Evolutionary conservation across 768 basidiomycete genomes (phyloP).

Genomic region (Dioszegia crocea): DNA sequence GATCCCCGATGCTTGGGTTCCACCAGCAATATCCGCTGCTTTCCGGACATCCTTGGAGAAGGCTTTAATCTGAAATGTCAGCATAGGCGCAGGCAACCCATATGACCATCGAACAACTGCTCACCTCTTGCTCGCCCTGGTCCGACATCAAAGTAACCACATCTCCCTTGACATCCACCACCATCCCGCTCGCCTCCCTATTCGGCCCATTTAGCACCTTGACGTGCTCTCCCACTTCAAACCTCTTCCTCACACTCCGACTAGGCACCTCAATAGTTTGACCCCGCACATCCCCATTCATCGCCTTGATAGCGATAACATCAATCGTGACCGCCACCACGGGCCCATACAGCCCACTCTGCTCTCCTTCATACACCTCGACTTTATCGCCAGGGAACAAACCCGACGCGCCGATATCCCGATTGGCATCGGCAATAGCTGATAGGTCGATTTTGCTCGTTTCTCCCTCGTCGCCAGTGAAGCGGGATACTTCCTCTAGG

Average conservation of each 20-base stretch:
- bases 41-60: conserved; percentile 96
- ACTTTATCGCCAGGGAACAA: conserved; percentile 97
- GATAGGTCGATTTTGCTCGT: conserved; percentile 69
- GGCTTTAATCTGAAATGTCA: conserved; percentile 69
- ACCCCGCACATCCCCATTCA: conserved; percentile 61
- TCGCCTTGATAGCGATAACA: conserved; percentile 73
- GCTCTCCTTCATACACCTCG: conserved; percentile 96
- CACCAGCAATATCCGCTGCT: conserved; percentile 93
- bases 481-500: conserved; percentile 90
- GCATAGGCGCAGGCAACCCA: conserved; percentile 2
- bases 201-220: conserved; percentile 97
- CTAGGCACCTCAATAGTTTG: conserved; percentile 53
- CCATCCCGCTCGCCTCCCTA: conserved; percentile 89
- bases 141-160: conserved; percentile 91
- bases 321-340: conserved; percentile 86
- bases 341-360: conserved; percentile 83
- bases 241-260: conserved; percentile 83
- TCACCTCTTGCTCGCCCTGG: conserved; percentile 90
- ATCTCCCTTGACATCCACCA: conserved; percentile 82
- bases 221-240: conserved; percentile 96
- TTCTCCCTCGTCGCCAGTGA: conserved; percentile 63
- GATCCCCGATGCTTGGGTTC: conserved; percentile 75
- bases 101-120: conserved; percentile 10
- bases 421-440: conserved; percentile 84
- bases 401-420: conserved; percentile 83